phyloP scores from a whole-genome alignment of 805 yeast species.

The Cephaloascus fragrans region DNA sequence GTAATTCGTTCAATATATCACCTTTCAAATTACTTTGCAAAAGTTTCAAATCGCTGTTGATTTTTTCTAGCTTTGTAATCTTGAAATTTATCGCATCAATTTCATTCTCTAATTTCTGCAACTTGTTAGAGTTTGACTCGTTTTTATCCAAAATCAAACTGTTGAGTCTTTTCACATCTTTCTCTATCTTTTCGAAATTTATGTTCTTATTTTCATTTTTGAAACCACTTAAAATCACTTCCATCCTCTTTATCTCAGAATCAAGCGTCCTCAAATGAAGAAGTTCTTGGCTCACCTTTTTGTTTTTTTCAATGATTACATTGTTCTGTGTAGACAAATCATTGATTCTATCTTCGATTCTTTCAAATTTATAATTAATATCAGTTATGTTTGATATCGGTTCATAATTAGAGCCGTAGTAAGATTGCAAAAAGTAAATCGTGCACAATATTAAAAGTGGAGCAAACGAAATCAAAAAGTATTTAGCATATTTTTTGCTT shows the following conservation, averaged over 20 bases:
- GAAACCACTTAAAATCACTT: background rate
- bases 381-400: conserved; percentile 5
- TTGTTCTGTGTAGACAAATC: conserved; percentile 1
- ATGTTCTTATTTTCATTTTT: no score
- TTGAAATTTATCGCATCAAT: conserved; percentile 1
- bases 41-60: conserved; percentile 2
- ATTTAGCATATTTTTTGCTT: background rate
- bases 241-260: background rate
- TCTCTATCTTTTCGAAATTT: background rate
- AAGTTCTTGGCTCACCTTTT: background rate
- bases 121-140: background rate
- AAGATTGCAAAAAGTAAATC: no score
- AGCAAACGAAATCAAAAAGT: background rate
- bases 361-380: conserved; percentile 7
- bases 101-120: conserved; percentile 1
- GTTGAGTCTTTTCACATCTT: background rate
- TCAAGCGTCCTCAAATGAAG: background rate
- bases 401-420: background rate
- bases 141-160: background rate
- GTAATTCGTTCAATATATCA: conserved; percentile 14
- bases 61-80: conserved; percentile 5
- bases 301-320: background rate
- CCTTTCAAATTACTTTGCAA: conserved; percentile 5
- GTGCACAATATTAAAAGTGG: background rate
- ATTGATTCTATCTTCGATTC: conserved; percentile 4